These are phyloP conservation scores for Apiospora aurea DNA, from an alignment of 2,329 filamentous ascomycete genomes.

Conservation along the genomic window DNA sequence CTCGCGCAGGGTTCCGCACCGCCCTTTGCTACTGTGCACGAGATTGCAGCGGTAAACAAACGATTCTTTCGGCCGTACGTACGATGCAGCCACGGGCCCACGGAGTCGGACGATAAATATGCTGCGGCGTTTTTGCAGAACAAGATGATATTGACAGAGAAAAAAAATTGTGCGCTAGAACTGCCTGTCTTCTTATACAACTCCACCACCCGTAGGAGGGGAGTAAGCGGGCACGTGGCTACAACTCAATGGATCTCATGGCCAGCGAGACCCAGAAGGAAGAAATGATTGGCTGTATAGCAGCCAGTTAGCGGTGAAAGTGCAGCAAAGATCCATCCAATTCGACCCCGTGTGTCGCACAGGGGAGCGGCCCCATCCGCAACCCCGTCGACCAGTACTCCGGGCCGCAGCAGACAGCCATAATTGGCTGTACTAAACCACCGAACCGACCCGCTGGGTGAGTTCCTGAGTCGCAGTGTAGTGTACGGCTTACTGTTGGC, in stretches of 20 bases:
- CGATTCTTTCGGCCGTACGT: not conserved
- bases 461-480: slow-evolving; percentile 4
- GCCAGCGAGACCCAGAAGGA: slow-evolving; percentile 25
- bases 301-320: slow-evolving; percentile 30
- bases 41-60: slow-evolving; percentile 5
- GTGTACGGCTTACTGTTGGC: slow-evolving; percentile 4
- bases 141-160: slow-evolving; percentile 27
- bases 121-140: not conserved
- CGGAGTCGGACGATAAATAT: not conserved
- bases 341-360: slow-evolving; percentile 34
- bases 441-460: not conserved
- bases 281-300: slow-evolving; percentile 33
- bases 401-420: slow-evolving; percentile 6
- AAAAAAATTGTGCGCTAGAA: slow-evolving; percentile 28
- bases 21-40: not conserved
- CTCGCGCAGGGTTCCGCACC: slow-evolving; percentile 10
- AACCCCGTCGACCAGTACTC: slow-evolving; percentile 18
- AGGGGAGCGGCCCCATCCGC: slow-evolving; percentile 23
- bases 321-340: slow-evolving; percentile 24
- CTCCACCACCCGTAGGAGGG: slow-evolving; percentile 29
- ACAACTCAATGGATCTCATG: slow-evolving; percentile 32
- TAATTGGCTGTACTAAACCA: slow-evolving; percentile 6
- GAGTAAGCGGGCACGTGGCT: slow-evolving; percentile 34
- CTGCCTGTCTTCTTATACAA: slow-evolving; percentile 32
- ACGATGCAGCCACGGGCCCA: not conserved